Conservation (phyloP, 2,329 filamentous ascomycete genomes). For the Pezicula radicicola region DNA sequence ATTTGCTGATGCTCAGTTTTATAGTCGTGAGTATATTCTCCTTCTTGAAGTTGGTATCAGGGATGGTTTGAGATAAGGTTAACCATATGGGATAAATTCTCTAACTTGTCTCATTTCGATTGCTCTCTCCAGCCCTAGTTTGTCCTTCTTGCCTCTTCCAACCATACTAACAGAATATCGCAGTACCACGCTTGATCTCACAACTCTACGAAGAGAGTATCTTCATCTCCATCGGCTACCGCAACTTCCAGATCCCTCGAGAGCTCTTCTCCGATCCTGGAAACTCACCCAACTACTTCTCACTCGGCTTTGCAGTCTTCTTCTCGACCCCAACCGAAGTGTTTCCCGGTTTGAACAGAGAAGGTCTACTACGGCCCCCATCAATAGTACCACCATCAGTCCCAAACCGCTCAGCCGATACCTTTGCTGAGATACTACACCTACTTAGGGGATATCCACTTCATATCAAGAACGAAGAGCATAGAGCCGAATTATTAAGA, state of each 20-base stretch:
- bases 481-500: constrained; percentile 73
- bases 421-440: constrained; percentile 79
- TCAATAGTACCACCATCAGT: constrained; percentile 81
- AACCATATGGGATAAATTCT: no score
- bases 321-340: constrained; percentile 77
- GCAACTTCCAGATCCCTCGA: constrained; percentile 85
- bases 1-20: constrained; percentile 94
- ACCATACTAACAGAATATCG: constrained; percentile 10
- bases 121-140: background rate
- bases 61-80: no score
- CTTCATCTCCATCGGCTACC: constrained; percentile 85
- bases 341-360: constrained; percentile 81
- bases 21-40: constrained; percentile 59
- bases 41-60: background rate
- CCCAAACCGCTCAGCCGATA: constrained; percentile 76
- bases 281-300: constrained; percentile 95
- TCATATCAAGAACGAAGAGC: constrained; percentile 69
- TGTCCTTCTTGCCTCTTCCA: background rate
- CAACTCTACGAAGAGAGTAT: constrained; percentile 91
- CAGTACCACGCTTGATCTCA: constrained; percentile 83
- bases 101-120: background rate
- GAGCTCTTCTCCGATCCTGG: constrained; percentile 83
- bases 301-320: constrained; percentile 84
- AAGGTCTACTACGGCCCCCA: constrained; percentile 78
- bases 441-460: constrained; percentile 82